These are phyloP conservation scores for Nectriaceae sp. DNA, from an alignment of 2,329 filamentous ascomycete species.

Conservation along the genomic window DNA sequence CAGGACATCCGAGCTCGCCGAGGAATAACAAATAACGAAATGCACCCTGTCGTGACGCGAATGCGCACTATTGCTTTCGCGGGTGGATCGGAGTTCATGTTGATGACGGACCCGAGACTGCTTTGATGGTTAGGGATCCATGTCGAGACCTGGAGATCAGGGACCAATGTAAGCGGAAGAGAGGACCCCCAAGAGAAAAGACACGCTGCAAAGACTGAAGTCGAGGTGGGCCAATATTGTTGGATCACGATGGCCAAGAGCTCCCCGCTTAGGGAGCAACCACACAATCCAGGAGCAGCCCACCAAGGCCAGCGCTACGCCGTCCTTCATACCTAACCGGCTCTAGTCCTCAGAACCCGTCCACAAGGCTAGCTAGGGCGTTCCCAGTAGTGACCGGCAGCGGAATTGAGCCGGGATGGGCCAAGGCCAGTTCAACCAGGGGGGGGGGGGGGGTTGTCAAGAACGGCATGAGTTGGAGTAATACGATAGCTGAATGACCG, in stretches of 20 bases:
- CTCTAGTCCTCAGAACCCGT: neutral
- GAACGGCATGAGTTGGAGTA: no score
- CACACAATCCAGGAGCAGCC: neutral
- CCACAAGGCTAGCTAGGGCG: neutral
- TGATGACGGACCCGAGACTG: neutral
- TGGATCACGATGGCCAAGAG: no score
- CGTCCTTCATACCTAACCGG: neutral
- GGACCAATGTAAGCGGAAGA: neutral
- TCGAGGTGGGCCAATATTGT: neutral
- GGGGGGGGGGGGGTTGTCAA: neutral
- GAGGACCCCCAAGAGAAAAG: neutral
- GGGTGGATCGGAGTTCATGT: neutral
- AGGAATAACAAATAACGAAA: neutral
- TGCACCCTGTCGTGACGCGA: neutral
- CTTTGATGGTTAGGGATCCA: neutral
- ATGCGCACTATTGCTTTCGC: neutral
- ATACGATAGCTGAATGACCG: neutral
- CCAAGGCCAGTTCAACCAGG: neutral
- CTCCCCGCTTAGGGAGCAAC: no score
- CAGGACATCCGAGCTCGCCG: neutral
- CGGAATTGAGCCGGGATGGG: slow-evolving; percentile 18
- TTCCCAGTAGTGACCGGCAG: neutral
- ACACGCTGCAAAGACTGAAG: neutral
- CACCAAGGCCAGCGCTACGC: neutral
- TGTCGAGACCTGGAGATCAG: neutral